Conservation (phyloP, 495 filamentous ascomycete genomes). For the Lasiosphaeria miniovina region DNA sequence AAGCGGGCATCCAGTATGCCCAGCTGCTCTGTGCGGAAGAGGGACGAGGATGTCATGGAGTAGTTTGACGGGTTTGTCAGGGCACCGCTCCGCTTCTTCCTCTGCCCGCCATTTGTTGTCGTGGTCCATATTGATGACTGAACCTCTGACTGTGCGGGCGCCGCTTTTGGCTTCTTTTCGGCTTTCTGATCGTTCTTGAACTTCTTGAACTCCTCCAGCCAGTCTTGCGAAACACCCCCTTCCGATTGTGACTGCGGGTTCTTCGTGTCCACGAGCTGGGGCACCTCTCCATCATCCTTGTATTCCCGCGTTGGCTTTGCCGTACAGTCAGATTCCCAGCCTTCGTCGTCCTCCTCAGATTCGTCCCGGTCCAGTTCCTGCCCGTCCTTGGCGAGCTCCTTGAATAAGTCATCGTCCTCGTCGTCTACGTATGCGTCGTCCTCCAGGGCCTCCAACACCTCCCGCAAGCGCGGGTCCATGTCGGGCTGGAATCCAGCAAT, state of each 20-base stretch:
- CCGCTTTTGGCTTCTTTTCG: constrained; percentile 37
- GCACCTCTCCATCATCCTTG: constrained; percentile 45
- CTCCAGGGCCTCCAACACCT: constrained; percentile 91
- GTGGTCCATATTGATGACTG: constrained; percentile 78
- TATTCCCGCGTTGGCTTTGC: constrained; percentile 63
- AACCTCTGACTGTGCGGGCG: constrained; percentile 54
- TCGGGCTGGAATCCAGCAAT: constrained; percentile 93
- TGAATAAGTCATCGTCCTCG: constrained; percentile 72
- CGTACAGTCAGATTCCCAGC: constrained; percentile 94
- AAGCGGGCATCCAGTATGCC: constrained; percentile 85
- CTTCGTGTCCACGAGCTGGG: constrained; percentile 44
- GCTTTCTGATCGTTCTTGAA: constrained; percentile 75
- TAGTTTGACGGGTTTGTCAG: constrained; percentile 84
- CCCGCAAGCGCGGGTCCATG: constrained; percentile 92
- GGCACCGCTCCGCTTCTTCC: constrained; percentile 89
- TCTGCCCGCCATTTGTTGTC: constrained; percentile 66
- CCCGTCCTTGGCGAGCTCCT: constrained; percentile 68
- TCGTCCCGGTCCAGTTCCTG: constrained; percentile 53
- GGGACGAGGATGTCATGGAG: constrained; percentile 93
- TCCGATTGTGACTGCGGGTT: constrained; percentile 32
- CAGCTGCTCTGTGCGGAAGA: constrained; percentile 85
- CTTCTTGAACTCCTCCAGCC: constrained; percentile 86
- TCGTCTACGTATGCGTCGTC: constrained; percentile 96
- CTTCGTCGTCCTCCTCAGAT: constrained; percentile 68
- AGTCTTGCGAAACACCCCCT: constrained; percentile 58